Base-by-base conservation (phyloP, 345 rosid genomes). In the Isatis tinctoria region DNA sequence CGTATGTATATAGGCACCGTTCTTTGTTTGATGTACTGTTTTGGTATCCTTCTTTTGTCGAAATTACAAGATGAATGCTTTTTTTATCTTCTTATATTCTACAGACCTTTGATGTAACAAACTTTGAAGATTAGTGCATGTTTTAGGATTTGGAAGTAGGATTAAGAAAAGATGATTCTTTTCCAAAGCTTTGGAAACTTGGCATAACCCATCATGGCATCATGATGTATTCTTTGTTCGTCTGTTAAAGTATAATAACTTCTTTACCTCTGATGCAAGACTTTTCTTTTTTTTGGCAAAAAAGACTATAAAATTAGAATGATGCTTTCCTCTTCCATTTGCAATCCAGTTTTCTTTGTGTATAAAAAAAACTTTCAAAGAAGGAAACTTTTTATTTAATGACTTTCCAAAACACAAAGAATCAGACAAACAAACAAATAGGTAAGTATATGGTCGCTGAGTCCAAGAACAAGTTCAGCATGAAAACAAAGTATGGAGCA, bases 401-500 rank as follows among this genome's bases (percentile, higher is more conserved):
- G 53, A 27, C 33, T 43, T 48, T 57, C 12, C 24, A 7, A 30
- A 65, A 53, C 28, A 53, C 61, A 51, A 10, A 22, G 13, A 64
- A 63, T 24, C 64, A 13, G 10, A 12, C 39, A 73, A 27, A 59
- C 4, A 75, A 2, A 60, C 9, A 1, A 3, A 32, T 41, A 37
- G 24, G 24, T 11, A 67, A 32, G 75, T 13, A 35, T 16, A 68
- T 83, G 78, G 65, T 62, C 62, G 36, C 72, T 58, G 63, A 56
- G 12, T 72, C 83, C 47, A 51, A 56, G 16, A 65, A 58, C 33
- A 69, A 16, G 44, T 68, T 80, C 47, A 73, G 9, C 28, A 65
- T 68, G 73, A 81, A 74, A 45, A 82, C 67, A 3, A 83, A 73
- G 59, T 87, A 82, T 53, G 85, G 82, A 74, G 85, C 84, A 16